Evolutionary conservation across 805 yeast species (phyloP).

Genomic region (Sugiyamaella mastotermitis): DNA sequence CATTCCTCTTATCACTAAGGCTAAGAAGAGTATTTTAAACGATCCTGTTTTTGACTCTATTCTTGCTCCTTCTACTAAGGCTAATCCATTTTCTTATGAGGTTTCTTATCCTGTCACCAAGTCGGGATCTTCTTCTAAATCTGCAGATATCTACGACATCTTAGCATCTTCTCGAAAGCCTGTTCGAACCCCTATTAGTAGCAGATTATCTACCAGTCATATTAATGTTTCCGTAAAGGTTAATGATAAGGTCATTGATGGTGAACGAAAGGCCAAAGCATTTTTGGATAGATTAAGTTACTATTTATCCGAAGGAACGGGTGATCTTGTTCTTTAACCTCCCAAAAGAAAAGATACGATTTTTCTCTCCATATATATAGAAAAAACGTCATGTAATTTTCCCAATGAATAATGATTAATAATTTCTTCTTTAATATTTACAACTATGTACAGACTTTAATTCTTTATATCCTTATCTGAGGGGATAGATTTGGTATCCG

Average conservation of each 20-base stretch:
- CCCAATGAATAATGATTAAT: no score
- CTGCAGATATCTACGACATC: slow-evolving; percentile 27
- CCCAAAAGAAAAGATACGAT: not conserved
- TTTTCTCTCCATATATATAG: no score
- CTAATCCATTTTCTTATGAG: slow-evolving; percentile 37
- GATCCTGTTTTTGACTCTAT: slow-evolving; percentile 59
- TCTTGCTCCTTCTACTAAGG: slow-evolving; percentile 37
- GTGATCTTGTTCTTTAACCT: slow-evolving; percentile 17
- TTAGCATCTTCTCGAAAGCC: slow-evolving; percentile 20
- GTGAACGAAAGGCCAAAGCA: slow-evolving; percentile 42
- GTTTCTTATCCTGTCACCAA: slow-evolving; percentile 27
- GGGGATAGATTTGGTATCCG: slow-evolving; percentile 1
- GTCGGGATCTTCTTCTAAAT: slow-evolving; percentile 14
- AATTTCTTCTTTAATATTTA: no score
- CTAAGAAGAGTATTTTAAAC: slow-evolving; percentile 36
- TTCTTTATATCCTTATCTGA: not conserved
- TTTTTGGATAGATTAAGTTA: slow-evolving; percentile 27
- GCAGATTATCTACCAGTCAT: slow-evolving; percentile 21
- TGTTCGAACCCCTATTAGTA: slow-evolving; percentile 6
- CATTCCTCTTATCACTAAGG: slow-evolving; percentile 36
- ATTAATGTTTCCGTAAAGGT: slow-evolving; percentile 26
- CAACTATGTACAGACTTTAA: not conserved
- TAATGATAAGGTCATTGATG: slow-evolving; percentile 28
- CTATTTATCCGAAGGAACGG: slow-evolving; percentile 22
- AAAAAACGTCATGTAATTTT: no score